Conservation (phyloP, 169 alveolate genomes). For the Eimeria praecox region DNA sequence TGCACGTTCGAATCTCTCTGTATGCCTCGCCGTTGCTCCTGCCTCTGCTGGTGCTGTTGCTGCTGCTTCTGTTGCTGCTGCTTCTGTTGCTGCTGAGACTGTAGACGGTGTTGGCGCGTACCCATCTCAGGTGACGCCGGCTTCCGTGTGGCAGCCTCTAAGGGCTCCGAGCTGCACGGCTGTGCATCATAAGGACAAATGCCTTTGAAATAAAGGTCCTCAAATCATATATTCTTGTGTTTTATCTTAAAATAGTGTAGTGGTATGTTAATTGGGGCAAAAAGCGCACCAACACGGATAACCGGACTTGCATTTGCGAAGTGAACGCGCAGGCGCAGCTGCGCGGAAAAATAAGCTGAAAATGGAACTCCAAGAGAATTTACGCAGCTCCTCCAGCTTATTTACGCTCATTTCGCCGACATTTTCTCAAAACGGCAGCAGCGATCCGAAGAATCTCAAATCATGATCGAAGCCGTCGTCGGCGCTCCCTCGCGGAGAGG, state of each 20-base stretch:
- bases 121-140: not conserved
- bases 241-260: not conserved
- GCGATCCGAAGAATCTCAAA: not conserved
- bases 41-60: not conserved
- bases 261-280: not conserved
- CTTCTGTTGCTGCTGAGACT: no score
- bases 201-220: not conserved
- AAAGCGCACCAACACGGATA: conserved; percentile 16
- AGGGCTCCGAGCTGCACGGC: not conserved
- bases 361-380: not conserved
- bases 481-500: not conserved
- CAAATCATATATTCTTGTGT: not conserved
- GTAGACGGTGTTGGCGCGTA: conserved; percentile 4
- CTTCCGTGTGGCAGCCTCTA: not conserved
- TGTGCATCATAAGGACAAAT: not conserved
- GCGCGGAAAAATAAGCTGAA: not conserved
- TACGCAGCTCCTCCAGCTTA: not conserved
- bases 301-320: conserved; percentile 5
- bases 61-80: not conserved
- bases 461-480: conserved; percentile 45
- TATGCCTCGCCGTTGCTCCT: not conserved
- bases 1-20: not conserved
- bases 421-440: not conserved
- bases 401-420: not conserved
- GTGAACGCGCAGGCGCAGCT: not conserved